Base-by-base conservation (phyloP, 305 asterid genomes). In the Fraxinus dipetala region DNA sequence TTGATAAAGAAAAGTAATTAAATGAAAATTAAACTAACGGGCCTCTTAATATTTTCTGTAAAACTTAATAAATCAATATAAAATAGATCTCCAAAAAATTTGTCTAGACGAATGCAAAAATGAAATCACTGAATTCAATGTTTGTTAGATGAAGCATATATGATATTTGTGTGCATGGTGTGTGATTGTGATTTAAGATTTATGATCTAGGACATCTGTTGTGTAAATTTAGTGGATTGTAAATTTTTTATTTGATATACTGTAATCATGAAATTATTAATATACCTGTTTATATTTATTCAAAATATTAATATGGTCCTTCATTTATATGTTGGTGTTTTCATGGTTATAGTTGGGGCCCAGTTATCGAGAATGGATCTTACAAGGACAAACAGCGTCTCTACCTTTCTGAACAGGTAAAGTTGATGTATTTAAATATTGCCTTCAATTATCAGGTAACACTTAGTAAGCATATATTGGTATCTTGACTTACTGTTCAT, bases 341-440 rank as follows among this genome's bases (percentile, higher is more conserved):
- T 83, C 59, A 31, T 83, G 76, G 56, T 81, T 85, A 77, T 89
- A 96, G 99, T 76, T 96, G 99, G 99, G 99, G 99, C 34, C 97
- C 98, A 28, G 84, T 94, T 83, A 90, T 94, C 72, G 98, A 94
- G 84, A 88, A 81, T 78, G 97, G 95, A 63, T 82, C 85, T 78
- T 83, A 78, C 83, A 90, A 90, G 89, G 88, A 40, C 82, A 88
- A 89, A 72, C 96, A 92, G 35, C 87, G 96, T 3, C 92, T 92
- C 51, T 92, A 92, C 85, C 92, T 92, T 9, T 92, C 96, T 67
- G 96, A 92, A 75, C 94, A 89, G 90, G 95, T 87, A 56, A 38
- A 38, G 56, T 69, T 69, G 40, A 69, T 30, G 22, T 9, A 67
- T 2, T 48, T 83, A 6, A 6, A 32, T 5, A 67, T 11, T 6